Base-by-base conservation (phyloP, 2,329 filamentous ascomycete species). In the Neofusicoccum ribis region DNA sequence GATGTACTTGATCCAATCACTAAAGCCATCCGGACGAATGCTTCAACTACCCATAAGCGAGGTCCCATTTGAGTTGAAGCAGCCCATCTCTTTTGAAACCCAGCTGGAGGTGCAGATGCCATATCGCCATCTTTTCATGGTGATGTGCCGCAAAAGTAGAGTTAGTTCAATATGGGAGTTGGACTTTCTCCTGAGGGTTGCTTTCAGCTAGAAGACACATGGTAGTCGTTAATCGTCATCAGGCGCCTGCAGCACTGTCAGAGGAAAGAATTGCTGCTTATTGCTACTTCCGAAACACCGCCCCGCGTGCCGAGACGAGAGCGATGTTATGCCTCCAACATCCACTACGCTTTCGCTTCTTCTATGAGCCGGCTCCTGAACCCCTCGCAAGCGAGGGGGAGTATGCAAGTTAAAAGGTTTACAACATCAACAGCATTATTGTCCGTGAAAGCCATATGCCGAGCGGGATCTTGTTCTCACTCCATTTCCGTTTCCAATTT, bases 321-420 rank as follows among this genome's bases (percentile, higher is more conserved):
- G 59, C 43, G 56, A 47, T 56, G 39, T 52, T 11, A 39, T 47
- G 49, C 49, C 64, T 63, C 65, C 51, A 66, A 65, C 56, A 6
- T 60, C 17, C 44, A 44, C 61, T 34, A 36, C 49, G 27, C 63
- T 65, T 59, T 59, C 46, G 56, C 44, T 61, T 61, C 66, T 65
- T 64, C 63, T 65, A 67, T 67, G 58, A 65, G 58, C 63, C 63
- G 49, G 56, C 47, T 52, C 63, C 63, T 49, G 56, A 39, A 44
- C 63, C 66, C 63, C 64, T 59, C 41, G 54, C 56, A 49, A 61
- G 52, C 44, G 47, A 66, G 63, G 62, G 65, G 64, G 69, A 69
- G 69, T 73, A 78, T 77, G 76, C 75, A 78, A 76, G 71, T 75
- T 74, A 74, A 75, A 69, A 47, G 41, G 63, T 58, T 64, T 77